Evolutionary conservation across 2,329 filamentous ascomycete species (phyloP).

Genomic region (Hypoxylon sp.): DNA sequence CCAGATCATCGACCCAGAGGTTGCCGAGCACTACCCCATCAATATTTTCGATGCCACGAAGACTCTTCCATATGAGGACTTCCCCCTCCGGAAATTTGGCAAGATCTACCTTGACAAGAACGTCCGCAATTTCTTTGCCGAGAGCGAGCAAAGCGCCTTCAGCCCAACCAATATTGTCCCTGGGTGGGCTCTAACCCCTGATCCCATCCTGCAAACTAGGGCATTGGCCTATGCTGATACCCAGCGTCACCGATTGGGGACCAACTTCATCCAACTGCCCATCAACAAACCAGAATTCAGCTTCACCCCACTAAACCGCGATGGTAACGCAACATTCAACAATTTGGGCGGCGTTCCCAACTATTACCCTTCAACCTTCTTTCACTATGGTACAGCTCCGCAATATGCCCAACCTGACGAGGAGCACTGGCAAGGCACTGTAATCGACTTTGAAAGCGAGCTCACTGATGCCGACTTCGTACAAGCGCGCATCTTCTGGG

Average conservation of each 20-base stretch:
- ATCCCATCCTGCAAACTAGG: constrained; percentile 77
- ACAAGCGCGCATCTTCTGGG: constrained; percentile 59
- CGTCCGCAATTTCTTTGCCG: constrained; percentile 75
- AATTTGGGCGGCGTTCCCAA: constrained; percentile 73
- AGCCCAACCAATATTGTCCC: constrained; percentile 75
- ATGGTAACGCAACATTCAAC: constrained; percentile 78
- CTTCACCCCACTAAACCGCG: constrained; percentile 70
- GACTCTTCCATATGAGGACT: constrained; percentile 74
- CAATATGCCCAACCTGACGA: constrained; percentile 60
- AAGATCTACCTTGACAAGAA: constrained; percentile 75
- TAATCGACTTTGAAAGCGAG: constrained; percentile 58
- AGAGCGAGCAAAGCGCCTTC: constrained; percentile 79
- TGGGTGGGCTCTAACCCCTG: constrained; percentile 76
- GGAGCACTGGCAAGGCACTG: constrained; percentile 62
- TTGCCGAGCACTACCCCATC: constrained; percentile 71
- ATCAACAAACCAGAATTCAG: constrained; percentile 64
- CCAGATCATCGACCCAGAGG: constrained; percentile 72
- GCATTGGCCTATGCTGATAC: constrained; percentile 80
- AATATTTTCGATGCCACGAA: constrained; percentile 79
- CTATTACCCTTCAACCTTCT: constrained; percentile 57
- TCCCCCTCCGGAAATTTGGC: constrained; percentile 72
- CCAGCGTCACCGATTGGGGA: constrained; percentile 68
- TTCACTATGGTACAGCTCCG: constrained; percentile 31
- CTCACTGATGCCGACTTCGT: constrained; percentile 62
- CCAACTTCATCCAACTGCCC: constrained; percentile 71